Percentiles rank a stretch among this genome's conserved stretches.
Conservation (phyloP, 768 basidiomycete species). For the Amanita rimosa region DNA sequence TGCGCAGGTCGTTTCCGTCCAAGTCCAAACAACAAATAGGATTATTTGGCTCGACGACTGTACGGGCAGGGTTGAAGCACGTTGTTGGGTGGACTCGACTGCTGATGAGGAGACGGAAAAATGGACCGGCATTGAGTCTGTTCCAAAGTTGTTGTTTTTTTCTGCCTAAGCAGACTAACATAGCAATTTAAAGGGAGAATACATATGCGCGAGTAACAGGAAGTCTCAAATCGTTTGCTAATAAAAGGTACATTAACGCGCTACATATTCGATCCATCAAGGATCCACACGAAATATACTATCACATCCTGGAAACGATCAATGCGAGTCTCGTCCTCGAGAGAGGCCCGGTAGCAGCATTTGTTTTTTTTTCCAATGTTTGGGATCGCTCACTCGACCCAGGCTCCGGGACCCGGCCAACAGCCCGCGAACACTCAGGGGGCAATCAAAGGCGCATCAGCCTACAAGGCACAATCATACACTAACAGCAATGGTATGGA, state of each 20-base stretch:
- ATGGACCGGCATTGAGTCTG: conserved; percentile 35
- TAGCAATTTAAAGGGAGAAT: conserved; percentile 40
- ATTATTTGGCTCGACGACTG: conserved; percentile 82
- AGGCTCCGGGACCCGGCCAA: conserved; percentile 23
- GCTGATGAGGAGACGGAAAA: conserved; percentile 42
- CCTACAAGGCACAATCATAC: conserved; percentile 27
- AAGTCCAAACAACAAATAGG: conserved; percentile 68
- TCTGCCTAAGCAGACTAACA: background rate
- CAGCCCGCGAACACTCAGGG: conserved; percentile 10
- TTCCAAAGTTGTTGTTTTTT: conserved; percentile 4
- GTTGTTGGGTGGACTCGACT: conserved; percentile 72
- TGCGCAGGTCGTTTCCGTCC: conserved; percentile 58
- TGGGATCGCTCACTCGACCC: conserved; percentile 1
- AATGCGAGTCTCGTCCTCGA: conserved; percentile 55
- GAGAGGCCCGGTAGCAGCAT: conserved; percentile 45
- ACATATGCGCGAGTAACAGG: conserved; percentile 77
- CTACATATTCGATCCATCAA: conserved; percentile 56
- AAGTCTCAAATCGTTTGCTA: conserved; percentile 68
- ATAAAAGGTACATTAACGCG: conserved; percentile 75
- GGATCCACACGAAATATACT: conserved; percentile 71
- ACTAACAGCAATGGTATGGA: conserved; percentile 19
- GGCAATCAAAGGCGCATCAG: conserved; percentile 18
- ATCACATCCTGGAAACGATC: conserved; percentile 72
- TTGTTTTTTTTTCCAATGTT: background rate
- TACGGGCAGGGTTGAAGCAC: conserved; percentile 64